These are phyloP conservation scores for Fusarium phyllophilum DNA, from an alignment of 2,329 filamentous ascomycete species.

Conservation along the genomic window DNA sequence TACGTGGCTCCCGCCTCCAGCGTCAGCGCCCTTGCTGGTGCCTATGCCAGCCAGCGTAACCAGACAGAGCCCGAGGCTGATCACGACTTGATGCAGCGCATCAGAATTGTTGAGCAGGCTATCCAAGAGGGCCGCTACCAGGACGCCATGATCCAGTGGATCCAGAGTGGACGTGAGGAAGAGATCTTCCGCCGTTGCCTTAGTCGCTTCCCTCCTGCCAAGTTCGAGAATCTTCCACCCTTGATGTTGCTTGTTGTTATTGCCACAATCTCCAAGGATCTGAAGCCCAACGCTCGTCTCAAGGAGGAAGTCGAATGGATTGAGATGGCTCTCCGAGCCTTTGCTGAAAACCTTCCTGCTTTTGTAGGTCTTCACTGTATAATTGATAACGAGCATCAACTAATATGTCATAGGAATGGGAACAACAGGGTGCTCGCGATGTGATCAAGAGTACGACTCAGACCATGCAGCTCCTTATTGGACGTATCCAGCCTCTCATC, in stretches of 20 bases:
- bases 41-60: constrained; percentile 50
- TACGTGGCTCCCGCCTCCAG: constrained; percentile 47
- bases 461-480: constrained; percentile 53
- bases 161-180: constrained; percentile 70
- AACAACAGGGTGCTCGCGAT: constrained; percentile 50
- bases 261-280: constrained; percentile 69
- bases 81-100: constrained; percentile 64
- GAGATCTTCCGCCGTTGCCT: constrained; percentile 67
- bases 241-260: constrained; percentile 72
- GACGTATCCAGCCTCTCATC: constrained; percentile 49
- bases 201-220: constrained; percentile 50
- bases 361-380: constrained; percentile 57
- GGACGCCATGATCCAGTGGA: constrained; percentile 72
- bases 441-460: constrained; percentile 53
- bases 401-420: constrained; percentile 51
- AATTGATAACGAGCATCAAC: neutral
- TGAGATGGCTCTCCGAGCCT: constrained; percentile 66
- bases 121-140: constrained; percentile 71
- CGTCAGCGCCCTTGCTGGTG: constrained; percentile 49
- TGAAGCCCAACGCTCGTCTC: constrained; percentile 62
- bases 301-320: constrained; percentile 69
- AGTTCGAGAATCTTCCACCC: constrained; percentile 66
- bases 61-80: constrained; percentile 51
- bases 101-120: constrained; percentile 68
- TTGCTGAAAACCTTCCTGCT: constrained; percentile 59